Conservation (phyloP, 176 grass and related monocot genomes). For the Avena insularis region DNA sequence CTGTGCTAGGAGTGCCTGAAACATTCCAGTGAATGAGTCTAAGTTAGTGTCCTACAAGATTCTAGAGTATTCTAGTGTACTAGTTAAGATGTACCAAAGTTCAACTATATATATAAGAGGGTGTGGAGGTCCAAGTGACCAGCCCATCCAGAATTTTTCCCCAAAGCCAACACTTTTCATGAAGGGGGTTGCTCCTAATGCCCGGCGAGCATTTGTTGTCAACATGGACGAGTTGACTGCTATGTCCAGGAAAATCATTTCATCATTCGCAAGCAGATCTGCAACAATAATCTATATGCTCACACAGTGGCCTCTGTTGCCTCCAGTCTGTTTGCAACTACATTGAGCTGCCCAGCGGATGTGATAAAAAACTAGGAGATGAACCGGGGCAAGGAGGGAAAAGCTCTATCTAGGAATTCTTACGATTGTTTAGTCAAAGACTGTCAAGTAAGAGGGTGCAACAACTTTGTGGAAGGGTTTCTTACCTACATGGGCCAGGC, state of each 20-base stretch:
- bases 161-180: no score
- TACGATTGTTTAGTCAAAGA: constrained; percentile 78
- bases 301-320: constrained; percentile 73
- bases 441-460: constrained; percentile 58
- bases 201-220: constrained; percentile 82
- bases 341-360: constrained; percentile 55
- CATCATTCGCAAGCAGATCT: constrained; percentile 66
- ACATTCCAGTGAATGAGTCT: no score
- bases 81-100: no score
- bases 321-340: constrained; percentile 49
- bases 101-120: no score
- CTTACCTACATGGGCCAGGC: constrained; percentile 82
- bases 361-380: constrained; percentile 93
- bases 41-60: no score
- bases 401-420: constrained; percentile 54
- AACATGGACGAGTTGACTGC: constrained; percentile 86
- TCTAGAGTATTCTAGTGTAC: no score
- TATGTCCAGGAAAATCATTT: constrained; percentile 82
- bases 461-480: constrained; percentile 84
- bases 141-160: no score
- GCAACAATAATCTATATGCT: constrained; percentile 64
- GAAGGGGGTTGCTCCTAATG: constrained; percentile 70
- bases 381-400: constrained; percentile 56
- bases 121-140: no score
- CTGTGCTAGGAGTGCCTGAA: no score